Base-by-base conservation (phyloP, 2,329 filamentous ascomycete genomes). In the Aureobasidium melanogenum region DNA sequence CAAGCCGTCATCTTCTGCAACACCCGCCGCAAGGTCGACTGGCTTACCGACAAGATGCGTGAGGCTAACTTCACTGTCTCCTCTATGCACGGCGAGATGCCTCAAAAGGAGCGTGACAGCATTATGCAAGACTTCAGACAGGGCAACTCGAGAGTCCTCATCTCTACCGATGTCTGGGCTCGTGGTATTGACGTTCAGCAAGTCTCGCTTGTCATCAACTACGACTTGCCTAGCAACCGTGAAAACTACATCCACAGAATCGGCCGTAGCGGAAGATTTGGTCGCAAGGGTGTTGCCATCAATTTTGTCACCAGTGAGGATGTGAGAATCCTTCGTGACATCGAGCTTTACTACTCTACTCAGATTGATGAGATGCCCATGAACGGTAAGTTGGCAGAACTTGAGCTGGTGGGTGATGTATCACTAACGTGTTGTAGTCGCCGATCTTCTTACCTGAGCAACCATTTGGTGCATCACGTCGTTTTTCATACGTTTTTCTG, bases 1-100 rank as follows among this genome's bases (percentile, higher is more conserved):
- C 94, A 97, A 79, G 94, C 94, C 48, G 94, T 99, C 74, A 99
- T 99, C 74, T 99, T 99, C 82, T 99, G 94, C 83, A 99, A 99
- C 78, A 99, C 94, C 7, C 88, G 94, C 67, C 86, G 94, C 75
- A 99, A 99, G 88, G 94, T 99, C 58, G 94, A 99, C 75, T 99
- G 94, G 94, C 80, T 99, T 63, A 97, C 94, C 5, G 94, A 99
- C 79, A 99, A 99, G 82, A 96, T 99, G 90, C 89, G 91, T 66
- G 94, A 97, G 75, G 91, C 91, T 69, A 97, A 99, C 79, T 99
- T 99, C 75, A 99, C 94, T 0, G 94, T 99, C 67, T 95, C 89
- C 69, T 93, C 89, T 69, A 99, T 99, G 94, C 94, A 99, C 73
- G 94, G 94, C 67, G 94, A 99, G 71, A 99, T 99, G 94, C 91